Base-by-base conservation (phyloP, 441 rosid species). In the Populus hybrid region DNA sequence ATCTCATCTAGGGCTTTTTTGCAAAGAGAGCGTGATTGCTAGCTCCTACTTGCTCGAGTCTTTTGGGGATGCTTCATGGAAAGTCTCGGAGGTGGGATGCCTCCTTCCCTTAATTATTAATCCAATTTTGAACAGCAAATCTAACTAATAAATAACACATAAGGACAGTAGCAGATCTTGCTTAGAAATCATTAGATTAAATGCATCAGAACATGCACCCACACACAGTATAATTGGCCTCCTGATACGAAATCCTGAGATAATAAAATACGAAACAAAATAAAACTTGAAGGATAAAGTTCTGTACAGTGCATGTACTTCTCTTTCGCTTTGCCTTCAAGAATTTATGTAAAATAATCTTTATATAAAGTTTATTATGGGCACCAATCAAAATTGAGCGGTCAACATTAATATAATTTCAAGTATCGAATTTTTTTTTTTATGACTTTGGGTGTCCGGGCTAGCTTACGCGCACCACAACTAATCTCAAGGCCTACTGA, bases 71-170 rank as follows among this genome's bases (percentile, higher is more conserved):
- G 82, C 71, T 84, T 83, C 87, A 34, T 12, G 3, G 69, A 67
- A 63, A 21, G 42, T n/a, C 10, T 32, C 8, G 42, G 10, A 34
- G 71, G 35, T 11, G 73, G 34, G 80, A 30, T 71, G 34, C 46
- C 20, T 71, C 21, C 21, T 42, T 71, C 26, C 73, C 42, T 70
- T 84, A 75, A 84, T 84, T 82, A 79, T 86, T 72, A 80, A 65
- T 38, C 75, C 71, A 80, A 75, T 73, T 72, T 40, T 42, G 26
- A 72, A 12, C 28, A 53, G 2, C 35, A 71, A 14, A 24, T 35
- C 23, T 26, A 23, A 78, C 10, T 36, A 74, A 73, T 16, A 71
- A 65, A 57, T 24, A 21, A 38, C 32, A 35, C 2, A 1, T 26
- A 18, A 40, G n/a, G 21, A 0, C 9, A 5, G 24, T 8, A 23